Evolutionary conservation across 2,329 filamentous ascomycete genomes (phyloP).

Genomic region (Exophiala aquamarina): DNA sequence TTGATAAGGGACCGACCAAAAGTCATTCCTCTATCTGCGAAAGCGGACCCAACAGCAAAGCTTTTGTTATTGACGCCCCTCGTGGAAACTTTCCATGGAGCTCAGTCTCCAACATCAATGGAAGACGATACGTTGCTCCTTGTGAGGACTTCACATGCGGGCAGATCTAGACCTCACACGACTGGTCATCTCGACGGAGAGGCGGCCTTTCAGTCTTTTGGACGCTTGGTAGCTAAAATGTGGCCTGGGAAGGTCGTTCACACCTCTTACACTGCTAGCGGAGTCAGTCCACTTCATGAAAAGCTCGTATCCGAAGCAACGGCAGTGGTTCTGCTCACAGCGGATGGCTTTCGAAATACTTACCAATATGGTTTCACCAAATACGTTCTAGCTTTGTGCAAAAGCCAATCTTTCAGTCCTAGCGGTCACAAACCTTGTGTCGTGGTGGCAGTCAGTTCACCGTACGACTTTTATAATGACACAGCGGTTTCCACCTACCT

Average conservation of each 20-base stretch:
- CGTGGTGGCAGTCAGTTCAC: slow-evolving; percentile 88
- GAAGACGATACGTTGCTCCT: slow-evolving; percentile 38
- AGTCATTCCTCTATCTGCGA: slow-evolving; percentile 75
- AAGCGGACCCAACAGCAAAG: slow-evolving; percentile 80
- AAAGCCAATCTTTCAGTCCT: slow-evolving; percentile 36
- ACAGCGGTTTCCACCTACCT: slow-evolving; percentile 85
- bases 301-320: slow-evolving; percentile 85
- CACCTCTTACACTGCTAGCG: slow-evolving; percentile 92
- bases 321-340: slow-evolving; percentile 85
- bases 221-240: slow-evolving; percentile 77
- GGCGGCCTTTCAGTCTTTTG: slow-evolving; percentile 85
- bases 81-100: slow-evolving; percentile 68
- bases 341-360: slow-evolving; percentile 87
- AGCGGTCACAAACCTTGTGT: slow-evolving; percentile 74
- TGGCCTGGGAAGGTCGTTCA: slow-evolving; percentile 83
- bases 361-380: slow-evolving; percentile 95
- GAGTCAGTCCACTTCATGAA: slow-evolving; percentile 86
- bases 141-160: slow-evolving; percentile 53
- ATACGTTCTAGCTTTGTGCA: slow-evolving; percentile 90
- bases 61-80: slow-evolving; percentile 83
- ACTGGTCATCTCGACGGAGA: slow-evolving; percentile 72
- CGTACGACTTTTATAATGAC: slow-evolving; percentile 95
- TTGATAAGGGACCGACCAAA: slow-evolving; percentile 86
- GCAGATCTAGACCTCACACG: slow-evolving; percentile 36
- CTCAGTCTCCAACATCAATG: slow-evolving; percentile 67